These are phyloP conservation scores for Luzula sylvatica DNA, from an alignment of 176 grass and related monocot genomes.

Conservation along the genomic window DNA sequence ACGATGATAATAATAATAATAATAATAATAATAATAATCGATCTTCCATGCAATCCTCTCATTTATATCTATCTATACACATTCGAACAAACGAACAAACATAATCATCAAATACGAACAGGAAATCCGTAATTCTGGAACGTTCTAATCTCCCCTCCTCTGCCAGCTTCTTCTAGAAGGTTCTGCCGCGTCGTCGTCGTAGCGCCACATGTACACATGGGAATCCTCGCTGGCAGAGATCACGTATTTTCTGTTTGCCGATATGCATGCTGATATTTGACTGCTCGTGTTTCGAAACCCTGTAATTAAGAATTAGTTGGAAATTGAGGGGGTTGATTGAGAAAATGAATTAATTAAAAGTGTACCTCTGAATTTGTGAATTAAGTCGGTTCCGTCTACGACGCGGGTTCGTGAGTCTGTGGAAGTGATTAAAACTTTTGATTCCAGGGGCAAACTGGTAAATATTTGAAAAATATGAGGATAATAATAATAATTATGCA, in stretches of 20 bases:
- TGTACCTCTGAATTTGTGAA: constrained; percentile 93
- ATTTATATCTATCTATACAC: constrained; percentile 43
- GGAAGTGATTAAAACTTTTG: constrained; percentile 82
- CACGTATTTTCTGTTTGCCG: constrained; percentile 57
- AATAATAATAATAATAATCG: too few relatives aligned
- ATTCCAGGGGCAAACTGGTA: constrained; percentile 78
- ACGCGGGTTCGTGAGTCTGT: constrained; percentile 83
- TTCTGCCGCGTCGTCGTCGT: constrained; percentile 34
- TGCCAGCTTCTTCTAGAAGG: constrained; percentile 26
- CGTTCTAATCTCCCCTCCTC: constrained; percentile 69
- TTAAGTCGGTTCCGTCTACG: constrained; percentile 57
- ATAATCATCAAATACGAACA: constrained; percentile 53
- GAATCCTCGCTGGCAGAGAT: constrained; percentile 91
- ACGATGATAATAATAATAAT: constrained; percentile 48
- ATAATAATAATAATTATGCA: too few relatives aligned
- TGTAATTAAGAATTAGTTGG: too few relatives aligned
- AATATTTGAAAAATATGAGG: constrained; percentile 33
- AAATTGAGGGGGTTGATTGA: too few relatives aligned
- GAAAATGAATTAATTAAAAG: constrained; percentile 1
- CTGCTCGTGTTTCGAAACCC: constrained; percentile 93
- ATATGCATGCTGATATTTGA: constrained; percentile 77
- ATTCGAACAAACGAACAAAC: constrained; percentile 27
- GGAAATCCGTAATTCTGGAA: constrained; percentile 97
- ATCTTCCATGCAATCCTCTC: too few relatives aligned
- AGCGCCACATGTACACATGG: constrained; percentile 82